Percentiles rank a stretch among this genome's conserved stretches.
Evolutionary conservation across 2,329 filamentous ascomycete species (phyloP).

Genomic region (Fusarium virguliforme): DNA sequence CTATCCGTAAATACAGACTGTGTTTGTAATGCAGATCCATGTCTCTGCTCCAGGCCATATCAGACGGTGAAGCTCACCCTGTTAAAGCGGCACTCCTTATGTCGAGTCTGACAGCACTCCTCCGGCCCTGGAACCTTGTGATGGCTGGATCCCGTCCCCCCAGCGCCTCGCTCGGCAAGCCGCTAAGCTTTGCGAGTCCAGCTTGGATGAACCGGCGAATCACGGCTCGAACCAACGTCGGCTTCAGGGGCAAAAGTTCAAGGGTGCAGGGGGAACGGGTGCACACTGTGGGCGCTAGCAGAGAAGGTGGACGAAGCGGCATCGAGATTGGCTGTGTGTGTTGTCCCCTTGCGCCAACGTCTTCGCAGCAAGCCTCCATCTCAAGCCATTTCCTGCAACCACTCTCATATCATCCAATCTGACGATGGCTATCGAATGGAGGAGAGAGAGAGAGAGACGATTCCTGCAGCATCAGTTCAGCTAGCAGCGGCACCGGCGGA

Average conservation of each 20-base stretch:
- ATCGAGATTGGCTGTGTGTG: constrained; percentile 47
- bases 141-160: constrained; percentile 27
- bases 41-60: background rate
- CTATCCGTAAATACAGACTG: background rate
- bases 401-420: constrained; percentile 9
- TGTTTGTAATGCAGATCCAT: background rate
- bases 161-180: constrained; percentile 48
- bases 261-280: constrained; percentile 27
- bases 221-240: constrained; percentile 32
- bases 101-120: constrained; percentile 11
- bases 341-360: constrained; percentile 28
- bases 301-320: constrained; percentile 25
- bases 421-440: background rate
- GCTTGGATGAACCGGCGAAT: constrained; percentile 37
- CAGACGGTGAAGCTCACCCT: background rate
- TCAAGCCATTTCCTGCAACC: constrained; percentile 25
- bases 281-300: constrained; percentile 33
- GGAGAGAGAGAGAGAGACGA: background rate
- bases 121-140: background rate
- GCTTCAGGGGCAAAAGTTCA: constrained; percentile 46
- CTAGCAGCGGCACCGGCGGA: background rate
- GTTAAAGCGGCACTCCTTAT: constrained; percentile 14
- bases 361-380: constrained; percentile 33
- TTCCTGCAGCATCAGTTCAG: background rate
- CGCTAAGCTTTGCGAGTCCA: constrained; percentile 40